Percentiles rank a stretch among this genome's conserved stretches.
Conservation (phyloP, 257 asterid genomes). For the Handroanthus guayacan region DNA sequence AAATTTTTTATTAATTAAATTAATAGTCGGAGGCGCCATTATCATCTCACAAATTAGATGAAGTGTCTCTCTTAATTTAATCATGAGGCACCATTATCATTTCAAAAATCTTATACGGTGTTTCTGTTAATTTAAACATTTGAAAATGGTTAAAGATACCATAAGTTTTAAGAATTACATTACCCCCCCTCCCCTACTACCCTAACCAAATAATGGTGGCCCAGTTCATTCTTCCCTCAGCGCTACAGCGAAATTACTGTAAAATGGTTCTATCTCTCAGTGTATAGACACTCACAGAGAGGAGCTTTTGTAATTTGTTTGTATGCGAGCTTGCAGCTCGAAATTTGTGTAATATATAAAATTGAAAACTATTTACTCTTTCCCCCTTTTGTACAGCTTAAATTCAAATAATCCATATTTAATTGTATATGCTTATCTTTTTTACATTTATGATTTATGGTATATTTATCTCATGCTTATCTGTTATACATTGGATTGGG, state of each 20-base stretch:
- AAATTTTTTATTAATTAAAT: too few relatives aligned
- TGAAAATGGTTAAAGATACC: not conserved
- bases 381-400: not conserved
- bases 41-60: too few relatives aligned
- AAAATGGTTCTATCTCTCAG: not conserved
- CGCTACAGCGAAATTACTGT: not conserved
- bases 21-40: too few relatives aligned
- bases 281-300: not conserved
- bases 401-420: not conserved
- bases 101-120: too few relatives aligned
- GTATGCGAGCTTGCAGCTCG: not conserved
- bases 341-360: not conserved
- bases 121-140: too few relatives aligned
- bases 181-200: not conserved
- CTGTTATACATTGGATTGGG: not conserved
- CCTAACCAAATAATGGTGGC: not conserved
- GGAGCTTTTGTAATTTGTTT: not conserved
- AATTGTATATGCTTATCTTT: not conserved
- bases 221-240: not conserved
- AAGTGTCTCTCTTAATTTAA: too few relatives aligned
- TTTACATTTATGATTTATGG: not conserved
- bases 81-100: too few relatives aligned
- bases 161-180: not conserved
- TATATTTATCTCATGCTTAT: not conserved
- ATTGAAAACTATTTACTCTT: not conserved